Evolutionary conservation across 148 eudicot species (phyloP).

Genomic region (Tetragonia tetragonoides): DNA sequence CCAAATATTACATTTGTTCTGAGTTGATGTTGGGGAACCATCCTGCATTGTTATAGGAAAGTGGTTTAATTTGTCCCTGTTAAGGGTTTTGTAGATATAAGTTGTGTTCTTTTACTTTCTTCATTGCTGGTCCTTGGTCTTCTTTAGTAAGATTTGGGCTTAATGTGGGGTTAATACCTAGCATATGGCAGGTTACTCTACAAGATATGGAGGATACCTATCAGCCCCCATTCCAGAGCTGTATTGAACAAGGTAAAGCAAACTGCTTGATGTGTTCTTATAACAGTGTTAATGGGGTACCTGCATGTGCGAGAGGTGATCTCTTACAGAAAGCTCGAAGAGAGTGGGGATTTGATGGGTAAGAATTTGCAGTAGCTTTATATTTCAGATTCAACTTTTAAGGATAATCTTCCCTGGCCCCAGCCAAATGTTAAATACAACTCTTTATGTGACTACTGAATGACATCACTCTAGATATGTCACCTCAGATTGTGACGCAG

Average conservation of each 20-base stretch:
- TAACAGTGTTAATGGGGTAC: conserved; percentile 86
- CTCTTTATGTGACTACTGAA: conserved; percentile 21
- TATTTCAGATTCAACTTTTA: not conserved
- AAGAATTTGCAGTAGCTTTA: conserved; percentile 20
- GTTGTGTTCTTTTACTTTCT: not conserved
- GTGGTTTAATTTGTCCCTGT: not conserved
- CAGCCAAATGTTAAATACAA: conserved; percentile 1
- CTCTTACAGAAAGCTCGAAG: conserved; percentile 72
- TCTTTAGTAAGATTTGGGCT: not conserved
- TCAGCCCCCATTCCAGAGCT: conserved; percentile 81
- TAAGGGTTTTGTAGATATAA: not conserved
- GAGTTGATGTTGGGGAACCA: too few species aligned
- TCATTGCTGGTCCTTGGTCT: not conserved
- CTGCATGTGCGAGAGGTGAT: conserved; percentile 70
- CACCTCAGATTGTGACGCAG: conserved; percentile 95
- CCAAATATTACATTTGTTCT: not conserved
- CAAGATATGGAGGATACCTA: conserved; percentile 96
- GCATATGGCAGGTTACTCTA: conserved; percentile 51
- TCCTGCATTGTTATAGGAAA: not conserved
- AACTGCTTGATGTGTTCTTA: conserved; percentile 99
- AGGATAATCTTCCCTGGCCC: not conserved
- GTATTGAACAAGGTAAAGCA: conserved; percentile 82
- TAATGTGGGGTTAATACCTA: not conserved
- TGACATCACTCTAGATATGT: conserved; percentile 60
- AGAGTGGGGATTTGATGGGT: conserved; percentile 94